Conservation (phyloP, 495 filamentous ascomycete genomes). For the Cladorrhinum samala region DNA sequence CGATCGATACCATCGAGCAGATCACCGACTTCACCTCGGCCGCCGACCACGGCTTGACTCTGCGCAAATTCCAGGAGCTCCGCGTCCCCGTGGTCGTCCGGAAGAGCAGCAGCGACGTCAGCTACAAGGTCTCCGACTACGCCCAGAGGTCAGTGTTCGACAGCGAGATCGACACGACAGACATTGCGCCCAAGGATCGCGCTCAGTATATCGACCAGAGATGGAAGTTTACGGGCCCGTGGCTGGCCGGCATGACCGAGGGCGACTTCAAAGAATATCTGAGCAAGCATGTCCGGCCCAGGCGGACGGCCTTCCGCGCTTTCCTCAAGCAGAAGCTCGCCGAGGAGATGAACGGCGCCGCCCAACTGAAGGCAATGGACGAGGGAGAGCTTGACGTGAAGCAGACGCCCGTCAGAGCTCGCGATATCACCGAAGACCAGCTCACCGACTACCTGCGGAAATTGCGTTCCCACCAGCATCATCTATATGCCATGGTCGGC, state of each 20-base stretch:
- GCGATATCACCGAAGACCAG: constrained; percentile 53
- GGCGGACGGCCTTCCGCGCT: constrained; percentile 54
- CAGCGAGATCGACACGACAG: constrained; percentile 45
- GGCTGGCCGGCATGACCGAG: constrained; percentile 67
- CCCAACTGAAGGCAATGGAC: constrained; percentile 40
- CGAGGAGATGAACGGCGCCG: constrained; percentile 38
- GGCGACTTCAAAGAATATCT: constrained; percentile 66
- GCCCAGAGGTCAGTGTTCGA: constrained; percentile 52
- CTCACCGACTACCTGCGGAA: constrained; percentile 54
- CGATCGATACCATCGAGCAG: constrained; percentile 82
- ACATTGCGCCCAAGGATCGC: constrained; percentile 24
- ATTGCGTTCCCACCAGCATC: constrained; percentile 47
- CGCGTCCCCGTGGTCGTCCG: constrained; percentile 48
- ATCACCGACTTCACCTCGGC: constrained; percentile 86
- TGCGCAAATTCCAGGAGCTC: constrained; percentile 81
- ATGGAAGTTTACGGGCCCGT: constrained; percentile 79
- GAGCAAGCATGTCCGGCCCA: constrained; percentile 51
- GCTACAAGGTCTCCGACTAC: constrained; percentile 1
- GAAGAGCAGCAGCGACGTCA: constrained; percentile 19
- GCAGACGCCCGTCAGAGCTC: constrained; percentile 21
- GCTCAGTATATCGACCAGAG: constrained; percentile 34
- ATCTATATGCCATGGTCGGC: constrained; percentile 43
- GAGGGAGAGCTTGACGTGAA: constrained; percentile 34
- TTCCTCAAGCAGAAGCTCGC: constrained; percentile 49
- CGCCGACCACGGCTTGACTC: constrained; percentile 70